Percentiles rank a stretch among this genome's conserved stretches.
Conservation (phyloP, 192 early-diverging fungal species). For the Dissophora ornata region DNA sequence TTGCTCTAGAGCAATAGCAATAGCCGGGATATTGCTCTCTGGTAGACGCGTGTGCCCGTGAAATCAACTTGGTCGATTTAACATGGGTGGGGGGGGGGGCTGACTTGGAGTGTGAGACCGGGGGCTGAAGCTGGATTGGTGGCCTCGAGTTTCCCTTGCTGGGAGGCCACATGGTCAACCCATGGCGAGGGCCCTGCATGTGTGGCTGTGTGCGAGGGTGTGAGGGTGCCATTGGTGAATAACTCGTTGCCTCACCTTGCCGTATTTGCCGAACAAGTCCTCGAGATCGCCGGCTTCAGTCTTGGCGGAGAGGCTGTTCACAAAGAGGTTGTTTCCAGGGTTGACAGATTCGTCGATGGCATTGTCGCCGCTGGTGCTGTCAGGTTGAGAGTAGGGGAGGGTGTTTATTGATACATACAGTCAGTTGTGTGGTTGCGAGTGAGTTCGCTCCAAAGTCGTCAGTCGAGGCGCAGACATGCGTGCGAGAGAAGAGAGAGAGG, state of each 20-base stretch:
- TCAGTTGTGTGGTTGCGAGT: not conserved
- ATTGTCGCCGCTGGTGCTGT: constrained; percentile 28
- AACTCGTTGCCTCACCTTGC: constrained; percentile 75
- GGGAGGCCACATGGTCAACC: no score
- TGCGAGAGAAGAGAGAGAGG: not conserved
- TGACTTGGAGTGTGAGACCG: no score
- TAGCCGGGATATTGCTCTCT: no score
- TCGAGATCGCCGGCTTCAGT: constrained; percentile 73
- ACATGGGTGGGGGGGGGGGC: no score
- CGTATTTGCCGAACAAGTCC: constrained; percentile 76
- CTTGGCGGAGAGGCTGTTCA: constrained; percentile 71
- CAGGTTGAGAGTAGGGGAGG: not conserved
- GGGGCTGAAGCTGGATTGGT: no score
- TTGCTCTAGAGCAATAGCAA: no score
- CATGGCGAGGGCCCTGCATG: no score
- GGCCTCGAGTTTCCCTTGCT: no score
- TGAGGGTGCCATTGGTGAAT: no score
- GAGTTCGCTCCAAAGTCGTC: not conserved
- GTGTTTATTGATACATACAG: constrained; percentile 3
- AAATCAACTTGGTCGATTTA: no score
- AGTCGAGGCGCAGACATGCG: constrained; percentile 9
- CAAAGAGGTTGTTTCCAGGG: constrained; percentile 80
- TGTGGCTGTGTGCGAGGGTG: no score
- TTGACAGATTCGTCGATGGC: constrained; percentile 57
- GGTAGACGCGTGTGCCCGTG: no score